phyloP scores from a whole-genome alignment of 176 grass and related monocot genomes.

The Oryza meyeriana region DNA sequence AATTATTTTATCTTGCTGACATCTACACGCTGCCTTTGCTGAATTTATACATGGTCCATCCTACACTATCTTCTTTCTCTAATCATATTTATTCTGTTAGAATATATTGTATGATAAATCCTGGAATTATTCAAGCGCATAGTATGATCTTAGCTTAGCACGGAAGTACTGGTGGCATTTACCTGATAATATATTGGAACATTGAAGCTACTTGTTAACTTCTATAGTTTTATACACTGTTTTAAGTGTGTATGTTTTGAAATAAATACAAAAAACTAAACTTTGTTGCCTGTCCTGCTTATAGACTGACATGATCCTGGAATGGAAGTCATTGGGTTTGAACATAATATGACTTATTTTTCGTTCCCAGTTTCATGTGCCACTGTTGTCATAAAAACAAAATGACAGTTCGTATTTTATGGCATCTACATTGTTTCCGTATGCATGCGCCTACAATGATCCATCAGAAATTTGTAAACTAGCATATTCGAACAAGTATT shows the following conservation, averaged over 20 bases:
- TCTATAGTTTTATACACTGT: constrained; percentile 5
- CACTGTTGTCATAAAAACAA: background rate
- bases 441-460: background rate
- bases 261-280: background rate
- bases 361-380: background rate
- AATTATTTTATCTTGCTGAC: background rate
- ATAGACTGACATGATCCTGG: background rate
- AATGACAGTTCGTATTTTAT: background rate
- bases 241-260: constrained; percentile 13
- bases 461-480: background rate
- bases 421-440: background rate
- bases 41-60: background rate
- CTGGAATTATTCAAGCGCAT: background rate
- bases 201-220: background rate
- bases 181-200: background rate
- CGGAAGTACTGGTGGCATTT: background rate
- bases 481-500: background rate
- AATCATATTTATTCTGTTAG: constrained; percentile 1
- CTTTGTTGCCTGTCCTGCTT: background rate
- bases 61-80: constrained; percentile 10
- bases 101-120: background rate
- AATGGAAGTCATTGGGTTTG: background rate
- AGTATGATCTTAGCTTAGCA: constrained; percentile 12
- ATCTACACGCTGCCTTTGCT: background rate
- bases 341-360: background rate